Evolutionary conservation across 805 yeast genomes (phyloP).

Genomic region (Saccharomycodes ludwigii): DNA sequence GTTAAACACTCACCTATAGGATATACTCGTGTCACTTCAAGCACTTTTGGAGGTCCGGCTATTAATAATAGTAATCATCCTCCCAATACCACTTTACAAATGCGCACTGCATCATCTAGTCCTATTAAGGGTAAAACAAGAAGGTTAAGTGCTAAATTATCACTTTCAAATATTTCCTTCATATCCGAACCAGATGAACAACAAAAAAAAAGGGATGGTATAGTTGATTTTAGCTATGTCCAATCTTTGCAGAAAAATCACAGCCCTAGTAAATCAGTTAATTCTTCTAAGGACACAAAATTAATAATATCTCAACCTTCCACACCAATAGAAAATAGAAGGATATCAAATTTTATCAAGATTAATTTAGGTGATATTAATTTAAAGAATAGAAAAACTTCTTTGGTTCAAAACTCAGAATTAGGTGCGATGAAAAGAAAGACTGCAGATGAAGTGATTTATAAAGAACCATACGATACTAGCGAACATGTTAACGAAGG

Average conservation of each 20-base stretch:
- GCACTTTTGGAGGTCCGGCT: no score
- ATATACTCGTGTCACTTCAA: no score
- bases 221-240: conserved; percentile 20
- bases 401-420: no score
- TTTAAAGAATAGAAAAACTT: no score
- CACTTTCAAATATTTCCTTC: conserved; percentile 20
- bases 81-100: conserved; percentile 17
- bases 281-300: conserved; percentile 4
- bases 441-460: no score
- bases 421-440: no score
- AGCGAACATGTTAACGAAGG: conserved; percentile 4
- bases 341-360: background rate
- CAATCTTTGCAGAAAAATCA: conserved; percentile 15
- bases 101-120: conserved; percentile 15
- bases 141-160: conserved; percentile 19
- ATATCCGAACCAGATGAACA: conserved; percentile 7
- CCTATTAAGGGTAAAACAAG: conserved; percentile 19
- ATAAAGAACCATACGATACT: conserved; percentile 3
- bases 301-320: no score
- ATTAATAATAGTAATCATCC: no score
- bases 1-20: no score
- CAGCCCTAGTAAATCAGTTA: conserved; percentile 3
- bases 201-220: conserved; percentile 17
- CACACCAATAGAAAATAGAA: no score
- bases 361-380: no score